Conservation (phyloP, 1,139 yeast species). For the Suhomyces yuchorum region DNA sequence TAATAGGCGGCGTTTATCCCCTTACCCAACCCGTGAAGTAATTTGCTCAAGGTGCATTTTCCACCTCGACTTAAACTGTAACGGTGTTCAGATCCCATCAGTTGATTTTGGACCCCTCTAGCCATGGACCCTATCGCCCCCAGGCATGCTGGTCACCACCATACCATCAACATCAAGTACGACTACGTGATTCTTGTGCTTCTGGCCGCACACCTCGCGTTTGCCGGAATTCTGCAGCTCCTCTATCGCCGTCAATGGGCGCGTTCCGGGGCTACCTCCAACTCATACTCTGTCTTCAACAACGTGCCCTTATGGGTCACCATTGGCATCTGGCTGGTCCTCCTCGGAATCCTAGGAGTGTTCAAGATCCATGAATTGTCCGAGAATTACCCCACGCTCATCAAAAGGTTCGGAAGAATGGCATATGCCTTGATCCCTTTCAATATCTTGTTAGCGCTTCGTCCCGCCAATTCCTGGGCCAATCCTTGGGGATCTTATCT, state of each 20-base stretch:
- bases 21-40: neutral
- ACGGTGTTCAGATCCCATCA: neutral
- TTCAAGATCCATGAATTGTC: slow-evolving; percentile 24
- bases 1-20: neutral
- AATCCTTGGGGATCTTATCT: slow-evolving; percentile 43
- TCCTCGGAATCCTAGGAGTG: slow-evolving; percentile 26
- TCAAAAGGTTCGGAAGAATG: slow-evolving; percentile 57
- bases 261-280: slow-evolving; percentile 27
- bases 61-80: neutral
- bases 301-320: slow-evolving; percentile 30
- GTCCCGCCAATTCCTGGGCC: slow-evolving; percentile 51
- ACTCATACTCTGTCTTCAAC: slow-evolving; percentile 13
- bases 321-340: slow-evolving; percentile 34
- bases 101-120: neutral
- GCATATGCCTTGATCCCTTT: slow-evolving; percentile 69
- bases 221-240: slow-evolving; percentile 4
- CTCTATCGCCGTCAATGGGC: slow-evolving; percentile 21
- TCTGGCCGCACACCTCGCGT: slow-evolving; percentile 31
- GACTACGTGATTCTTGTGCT: slow-evolving; percentile 48
- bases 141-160: slow-evolving; percentile 36
- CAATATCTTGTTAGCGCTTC: slow-evolving; percentile 57
- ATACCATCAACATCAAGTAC: slow-evolving; percentile 45
- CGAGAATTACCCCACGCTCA: slow-evolving; percentile 25
- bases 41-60: neutral
- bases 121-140: slow-evolving; percentile 3